These are phyloP conservation scores for Tolypocladium pustulatum DNA, from an alignment of 2,329 filamentous ascomycete genomes.

Conservation along the genomic window DNA sequence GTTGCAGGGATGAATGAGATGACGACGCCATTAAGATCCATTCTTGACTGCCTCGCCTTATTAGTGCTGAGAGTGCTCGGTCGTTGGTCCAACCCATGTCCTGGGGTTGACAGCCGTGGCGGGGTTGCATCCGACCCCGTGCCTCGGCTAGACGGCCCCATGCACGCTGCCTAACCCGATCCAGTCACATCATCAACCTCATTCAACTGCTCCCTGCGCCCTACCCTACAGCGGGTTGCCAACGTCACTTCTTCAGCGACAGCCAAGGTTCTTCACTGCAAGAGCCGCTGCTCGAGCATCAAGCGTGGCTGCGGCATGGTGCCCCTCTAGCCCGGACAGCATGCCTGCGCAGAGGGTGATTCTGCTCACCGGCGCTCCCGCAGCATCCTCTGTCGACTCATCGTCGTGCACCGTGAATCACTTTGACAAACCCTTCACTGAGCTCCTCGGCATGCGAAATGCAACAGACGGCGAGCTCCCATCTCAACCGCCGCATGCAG, in stretches of 20 bases:
- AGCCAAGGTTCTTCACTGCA: not conserved
- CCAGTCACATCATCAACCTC: not conserved
- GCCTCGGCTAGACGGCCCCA: not conserved
- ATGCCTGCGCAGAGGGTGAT: constrained; percentile 18
- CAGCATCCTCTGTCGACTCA: constrained; percentile 15
- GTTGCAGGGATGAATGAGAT: not conserved
- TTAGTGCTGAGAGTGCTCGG: not conserved
- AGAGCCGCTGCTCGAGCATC: not conserved
- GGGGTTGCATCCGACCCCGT: not conserved
- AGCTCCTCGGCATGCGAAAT: constrained; percentile 13
- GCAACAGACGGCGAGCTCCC: not conserved
- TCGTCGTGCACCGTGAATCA: constrained; percentile 18
- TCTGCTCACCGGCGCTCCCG: constrained; percentile 24
- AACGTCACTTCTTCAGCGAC: not conserved
- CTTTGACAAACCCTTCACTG: constrained; percentile 14
- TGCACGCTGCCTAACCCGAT: not conserved
- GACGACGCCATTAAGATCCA: not conserved
- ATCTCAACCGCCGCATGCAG: constrained; percentile 24
- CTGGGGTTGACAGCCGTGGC: not conserved
- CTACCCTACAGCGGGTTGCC: not conserved
- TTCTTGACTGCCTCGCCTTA: not conserved
- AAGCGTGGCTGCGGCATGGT: not conserved
- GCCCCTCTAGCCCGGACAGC: not conserved
- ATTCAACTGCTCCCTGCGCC: not conserved
- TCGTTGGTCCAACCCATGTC: not conserved